phyloP scores from a whole-genome alignment of 306 rosid genomes.

The Citrullus amarus region DNA sequence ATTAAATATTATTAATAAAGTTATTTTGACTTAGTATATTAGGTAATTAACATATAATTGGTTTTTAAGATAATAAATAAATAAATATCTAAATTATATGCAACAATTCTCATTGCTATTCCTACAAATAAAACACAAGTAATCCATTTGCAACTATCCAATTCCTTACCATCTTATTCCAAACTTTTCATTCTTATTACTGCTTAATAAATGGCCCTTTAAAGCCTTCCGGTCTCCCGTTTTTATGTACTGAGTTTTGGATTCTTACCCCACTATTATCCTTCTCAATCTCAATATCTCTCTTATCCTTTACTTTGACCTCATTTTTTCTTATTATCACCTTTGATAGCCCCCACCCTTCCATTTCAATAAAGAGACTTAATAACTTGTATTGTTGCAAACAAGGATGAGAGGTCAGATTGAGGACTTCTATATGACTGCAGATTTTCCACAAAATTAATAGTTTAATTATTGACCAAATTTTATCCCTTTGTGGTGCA shows the following conservation, averaged over 20 bases:
- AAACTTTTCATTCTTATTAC: background rate
- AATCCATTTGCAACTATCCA: background rate
- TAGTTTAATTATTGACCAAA: background rate
- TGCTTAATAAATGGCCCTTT: background rate
- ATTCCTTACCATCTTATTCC: background rate
- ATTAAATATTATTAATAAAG: background rate
- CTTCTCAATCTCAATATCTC: background rate
- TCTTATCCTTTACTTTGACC: background rate
- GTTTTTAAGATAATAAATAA: background rate
- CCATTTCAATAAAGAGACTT: background rate
- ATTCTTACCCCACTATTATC: background rate
- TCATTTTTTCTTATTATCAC: background rate
- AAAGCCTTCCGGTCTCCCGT: background rate
- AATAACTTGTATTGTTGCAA: background rate
- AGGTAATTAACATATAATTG: background rate
- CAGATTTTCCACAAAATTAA: background rate
- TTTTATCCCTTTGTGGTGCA: constrained; percentile 9
- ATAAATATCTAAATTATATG: background rate
- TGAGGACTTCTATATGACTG: background rate
- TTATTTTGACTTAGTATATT: background rate
- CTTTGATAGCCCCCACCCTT: background rate
- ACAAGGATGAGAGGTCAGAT: background rate
- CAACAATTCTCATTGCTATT: background rate
- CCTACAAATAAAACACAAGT: background rate
- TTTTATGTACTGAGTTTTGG: background rate